These are phyloP conservation scores for Miscanthus lutarioriparius DNA, from an alignment of 176 grass and related monocot genomes.

Conservation along the genomic window DNA sequence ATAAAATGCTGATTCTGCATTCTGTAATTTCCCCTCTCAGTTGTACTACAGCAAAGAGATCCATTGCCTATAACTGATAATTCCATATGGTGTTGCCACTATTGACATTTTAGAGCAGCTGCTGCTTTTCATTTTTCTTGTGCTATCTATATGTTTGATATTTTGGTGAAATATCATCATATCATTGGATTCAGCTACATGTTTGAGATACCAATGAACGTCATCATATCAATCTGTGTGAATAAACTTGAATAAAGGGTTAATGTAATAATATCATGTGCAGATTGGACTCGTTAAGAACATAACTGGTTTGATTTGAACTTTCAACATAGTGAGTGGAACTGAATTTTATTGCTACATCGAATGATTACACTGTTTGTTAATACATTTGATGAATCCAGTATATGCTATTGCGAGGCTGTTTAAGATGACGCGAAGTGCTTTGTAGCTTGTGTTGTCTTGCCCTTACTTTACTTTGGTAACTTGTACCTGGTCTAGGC, in stretches of 20 bases:
- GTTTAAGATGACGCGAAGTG: not conserved
- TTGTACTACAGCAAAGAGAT: not conserved
- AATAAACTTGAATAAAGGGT: not conserved
- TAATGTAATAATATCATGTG: too few relatives aligned
- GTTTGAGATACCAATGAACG: not conserved
- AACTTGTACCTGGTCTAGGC: not conserved
- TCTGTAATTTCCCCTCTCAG: not conserved
- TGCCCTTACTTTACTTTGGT: not conserved
- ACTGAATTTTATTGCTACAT: too few relatives aligned
- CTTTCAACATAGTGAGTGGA: not conserved
- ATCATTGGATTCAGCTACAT: not conserved
- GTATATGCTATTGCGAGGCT: not conserved
- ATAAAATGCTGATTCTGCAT: not conserved
- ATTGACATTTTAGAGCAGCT: not conserved
- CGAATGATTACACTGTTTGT: not conserved
- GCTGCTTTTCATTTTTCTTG: not conserved
- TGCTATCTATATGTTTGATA: not conserved
- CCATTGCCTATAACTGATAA: not conserved
- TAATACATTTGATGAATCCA: not conserved
- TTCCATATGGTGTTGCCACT: not conserved
- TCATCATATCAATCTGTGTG: not conserved
- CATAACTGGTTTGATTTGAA: not conserved
- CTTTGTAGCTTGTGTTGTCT: not conserved
- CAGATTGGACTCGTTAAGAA: not conserved
- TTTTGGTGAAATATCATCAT: not conserved